These are phyloP conservation scores for Solanum ossicruentum DNA, from an alignment of 257 asterid genomes.

Conservation along the genomic window DNA sequence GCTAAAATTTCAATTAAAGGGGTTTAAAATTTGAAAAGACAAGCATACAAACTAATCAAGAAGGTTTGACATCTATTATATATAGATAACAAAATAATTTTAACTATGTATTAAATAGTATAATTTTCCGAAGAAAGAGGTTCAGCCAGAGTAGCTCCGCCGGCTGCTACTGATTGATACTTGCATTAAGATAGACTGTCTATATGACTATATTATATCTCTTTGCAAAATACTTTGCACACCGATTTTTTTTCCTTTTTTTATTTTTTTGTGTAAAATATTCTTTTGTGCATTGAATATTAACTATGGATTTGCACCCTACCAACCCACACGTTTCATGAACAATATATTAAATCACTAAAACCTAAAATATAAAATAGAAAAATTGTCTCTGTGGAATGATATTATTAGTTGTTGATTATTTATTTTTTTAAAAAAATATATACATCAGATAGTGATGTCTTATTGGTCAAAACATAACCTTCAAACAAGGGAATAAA, in stretches of 20 bases:
- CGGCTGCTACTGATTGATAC: background rate
- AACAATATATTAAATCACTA: background rate
- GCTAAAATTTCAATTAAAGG: no score
- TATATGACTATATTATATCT: background rate
- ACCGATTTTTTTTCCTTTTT: background rate
- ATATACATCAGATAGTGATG: background rate
- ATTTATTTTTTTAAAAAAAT: background rate
- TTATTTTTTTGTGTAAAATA: background rate
- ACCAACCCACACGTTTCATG: background rate
- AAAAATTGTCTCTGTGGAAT: background rate
- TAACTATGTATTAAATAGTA: no score
- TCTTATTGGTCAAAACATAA: background rate
- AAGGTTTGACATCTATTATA: no score
- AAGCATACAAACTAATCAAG: no score
- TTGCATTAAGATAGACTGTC: background rate
- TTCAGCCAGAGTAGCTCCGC: no score
- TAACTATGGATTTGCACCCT: background rate
- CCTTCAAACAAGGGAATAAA: background rate
- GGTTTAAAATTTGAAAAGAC: no score
- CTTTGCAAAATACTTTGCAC: accelerated
- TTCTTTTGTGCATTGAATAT: background rate
- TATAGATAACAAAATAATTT: no score
- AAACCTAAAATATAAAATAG: background rate
- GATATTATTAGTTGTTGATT: background rate
- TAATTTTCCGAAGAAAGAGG: no score